Evolutionary conservation across 441 rosid genomes (phyloP).

Genomic region (Pelargonium exstipulatum): DNA sequence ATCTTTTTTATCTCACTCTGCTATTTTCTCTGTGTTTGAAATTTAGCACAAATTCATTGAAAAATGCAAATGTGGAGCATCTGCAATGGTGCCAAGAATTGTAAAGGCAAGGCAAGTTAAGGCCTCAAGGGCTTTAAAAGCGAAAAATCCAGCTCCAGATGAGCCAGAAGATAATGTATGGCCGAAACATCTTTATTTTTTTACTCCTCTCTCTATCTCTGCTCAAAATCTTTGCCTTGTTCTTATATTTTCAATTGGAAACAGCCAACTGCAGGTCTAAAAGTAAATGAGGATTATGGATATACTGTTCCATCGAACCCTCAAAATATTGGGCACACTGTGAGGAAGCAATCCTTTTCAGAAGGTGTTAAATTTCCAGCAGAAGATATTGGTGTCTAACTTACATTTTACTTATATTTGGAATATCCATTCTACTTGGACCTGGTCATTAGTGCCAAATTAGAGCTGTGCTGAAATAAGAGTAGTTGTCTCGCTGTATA

Average conservation of each 20-base stretch:
- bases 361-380: conserved; percentile 38
- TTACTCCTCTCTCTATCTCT: conserved; percentile 10
- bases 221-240: not conserved
- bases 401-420: conserved; percentile 19
- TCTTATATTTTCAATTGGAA: conserved; percentile 24
- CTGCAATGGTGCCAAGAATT: conserved; percentile 84
- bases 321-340: conserved; percentile 38
- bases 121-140: conserved; percentile 62
- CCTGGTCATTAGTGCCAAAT: not conserved
- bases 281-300: conserved; percentile 59
- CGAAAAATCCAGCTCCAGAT: conserved; percentile 42
- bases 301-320: conserved; percentile 74
- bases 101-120: conserved; percentile 79
- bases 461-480: not conserved
- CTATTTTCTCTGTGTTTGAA: conserved; percentile 24
- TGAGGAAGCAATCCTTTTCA: conserved; percentile 33
- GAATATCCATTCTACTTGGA: not conserved
- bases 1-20: conserved; percentile 18
- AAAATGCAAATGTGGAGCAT: conserved; percentile 86
- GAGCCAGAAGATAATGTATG: conserved; percentile 42
- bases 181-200: conserved; percentile 19
- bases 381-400: conserved; percentile 46
- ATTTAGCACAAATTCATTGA: conserved; percentile 89
- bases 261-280: conserved; percentile 54
- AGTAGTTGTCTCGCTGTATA: not conserved